Evolutionary conservation across 345 rosid genomes (phyloP), one percentile per base, ranked within the genome.

Genomic region (Brassica carinata): DNA sequence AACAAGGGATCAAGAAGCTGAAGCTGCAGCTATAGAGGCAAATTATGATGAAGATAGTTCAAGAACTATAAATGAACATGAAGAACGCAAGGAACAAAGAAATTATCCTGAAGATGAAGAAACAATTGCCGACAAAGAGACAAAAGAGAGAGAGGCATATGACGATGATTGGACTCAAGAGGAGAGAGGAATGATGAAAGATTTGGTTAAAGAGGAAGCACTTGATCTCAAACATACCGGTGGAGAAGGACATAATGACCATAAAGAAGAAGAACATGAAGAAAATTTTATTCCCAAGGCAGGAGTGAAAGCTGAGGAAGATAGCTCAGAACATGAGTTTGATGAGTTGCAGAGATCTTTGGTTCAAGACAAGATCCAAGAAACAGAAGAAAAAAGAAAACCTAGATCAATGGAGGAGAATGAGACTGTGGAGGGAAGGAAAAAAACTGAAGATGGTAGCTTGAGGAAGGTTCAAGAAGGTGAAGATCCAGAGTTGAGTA

Each of bases 391-490:
- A 3, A 66, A n/a, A 11, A 62, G 14, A 5, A 73, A 73, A 19
- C 3, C 7, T 43, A 63, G 67, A 74, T 13, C 27, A 13, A 27
- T 34, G 51, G 40, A 33, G 23, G 18, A 58, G 70, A 53, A 30
- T n/a, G 77, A 77, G 64, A 66, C 15, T 73, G 71, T n/a, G 59
- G 64, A 59, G 10, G 51, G 57, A 7, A 66, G 3, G 33, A 17
- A 1, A 67, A 15, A 45, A 61, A 9, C 57, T 59, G 33, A n/a
- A 59, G 77, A 58, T 67, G 77, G 34, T 66, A 72, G 62, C 77
- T 71, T 64, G 57, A 48, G n/a, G 61, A 67, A 72, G 73, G 45
- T 79, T 57, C 23, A 11, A 58, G 73, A 78, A 10, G 71, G 30
- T 15, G 51, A 58, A 30, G 27, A 57, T 57, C 14, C 68, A 14